Base-by-base conservation (phyloP, 1,284 basidiomycete species). In the Fomitopsis betulina region DNA sequence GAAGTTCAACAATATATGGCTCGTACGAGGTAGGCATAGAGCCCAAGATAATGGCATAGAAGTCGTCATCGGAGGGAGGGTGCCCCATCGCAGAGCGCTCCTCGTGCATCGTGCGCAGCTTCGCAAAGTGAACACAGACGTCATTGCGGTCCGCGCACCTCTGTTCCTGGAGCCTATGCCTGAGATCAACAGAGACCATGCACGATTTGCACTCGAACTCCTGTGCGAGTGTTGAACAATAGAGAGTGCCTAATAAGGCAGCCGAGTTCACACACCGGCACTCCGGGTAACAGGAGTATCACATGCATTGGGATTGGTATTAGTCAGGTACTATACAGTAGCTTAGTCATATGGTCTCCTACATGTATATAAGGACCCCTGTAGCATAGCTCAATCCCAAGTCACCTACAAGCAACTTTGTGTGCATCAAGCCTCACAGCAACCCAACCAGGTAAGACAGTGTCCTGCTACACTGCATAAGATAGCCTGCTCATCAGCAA, bases 31-130 rank as follows among this genome's bases (percentile, higher is more conserved):
- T 3, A 1, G 62, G 63, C 42, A 68, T 60, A 7, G 65, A 65
- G 57, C 57, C 50, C 27, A 63, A 33, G 35, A 66, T 49, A 27
- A 65, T 61, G 13, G 53, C 57, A 17, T 35, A 53, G 51, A 61
- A 65, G 40, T 67, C 60, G 5, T 60, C 52, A 13, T 67, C 60
- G 19, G 39, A 17, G 5, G 61, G 47, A 0, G 60, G 25, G 1
- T 56, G 55, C 7, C 65, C 63, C 62, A 68, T 65, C 0, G 63
- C 59, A 4, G 63, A 57, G 0, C 69, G 59, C 12, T 67, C 54
- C 21, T 69, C 65, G 1, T 53, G 53, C 57, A 69, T 55, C 10
- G 38, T 53, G 6, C 30, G 19, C 25, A 70, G 42, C n/a, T 57
- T 61, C 5, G 57, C 47, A 23, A 70, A 61, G 49, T 70, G 67